Evolutionary conservation across 1,284 basidiomycete genomes (phyloP).

Genomic region (Cryptococcus hybrid): DNA sequence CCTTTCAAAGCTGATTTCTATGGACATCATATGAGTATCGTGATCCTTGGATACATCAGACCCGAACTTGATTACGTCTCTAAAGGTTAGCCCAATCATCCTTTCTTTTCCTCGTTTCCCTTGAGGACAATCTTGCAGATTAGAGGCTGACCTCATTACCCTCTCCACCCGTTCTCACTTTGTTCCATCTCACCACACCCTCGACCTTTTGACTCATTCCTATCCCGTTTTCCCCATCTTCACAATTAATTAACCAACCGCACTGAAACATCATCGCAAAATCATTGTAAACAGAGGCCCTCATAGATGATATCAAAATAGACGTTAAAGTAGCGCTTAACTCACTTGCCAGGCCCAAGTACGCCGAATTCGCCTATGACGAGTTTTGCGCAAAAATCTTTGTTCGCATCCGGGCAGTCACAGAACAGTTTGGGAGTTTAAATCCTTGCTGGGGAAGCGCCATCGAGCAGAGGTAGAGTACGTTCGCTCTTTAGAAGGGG

Average conservation of each 20-base stretch:
- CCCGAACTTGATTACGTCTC: conserved; percentile 91
- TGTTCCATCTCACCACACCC: background rate
- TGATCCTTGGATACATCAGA: conserved; percentile 95
- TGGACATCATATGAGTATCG: conserved; percentile 74
- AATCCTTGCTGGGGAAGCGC: too few relatives aligned
- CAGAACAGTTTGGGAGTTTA: background rate
- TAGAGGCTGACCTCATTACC: background rate
- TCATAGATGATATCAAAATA: conserved; percentile 92
- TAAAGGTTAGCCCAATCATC: conserved; percentile 58
- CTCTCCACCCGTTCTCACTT: background rate
- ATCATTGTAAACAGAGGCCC: conserved; percentile 64
- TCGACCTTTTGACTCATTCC: background rate
- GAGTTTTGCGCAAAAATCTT: conserved; percentile 8
- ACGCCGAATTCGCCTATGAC: conserved; percentile 53
- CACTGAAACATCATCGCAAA: background rate
- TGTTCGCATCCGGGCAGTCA: background rate
- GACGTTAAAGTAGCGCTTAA: conserved; percentile 86
- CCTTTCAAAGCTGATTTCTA: conserved; percentile 88
- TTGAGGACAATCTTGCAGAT: background rate
- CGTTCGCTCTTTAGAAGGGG: too few relatives aligned
- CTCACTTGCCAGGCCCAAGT: conserved; percentile 70
- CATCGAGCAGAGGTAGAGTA: too few relatives aligned
- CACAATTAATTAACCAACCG: background rate
- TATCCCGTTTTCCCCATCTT: background rate
- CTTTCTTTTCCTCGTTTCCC: too few relatives aligned